Evolutionary conservation across 2,329 filamentous ascomycete genomes (phyloP).

Genomic region (Aplosporella prunicola): DNA sequence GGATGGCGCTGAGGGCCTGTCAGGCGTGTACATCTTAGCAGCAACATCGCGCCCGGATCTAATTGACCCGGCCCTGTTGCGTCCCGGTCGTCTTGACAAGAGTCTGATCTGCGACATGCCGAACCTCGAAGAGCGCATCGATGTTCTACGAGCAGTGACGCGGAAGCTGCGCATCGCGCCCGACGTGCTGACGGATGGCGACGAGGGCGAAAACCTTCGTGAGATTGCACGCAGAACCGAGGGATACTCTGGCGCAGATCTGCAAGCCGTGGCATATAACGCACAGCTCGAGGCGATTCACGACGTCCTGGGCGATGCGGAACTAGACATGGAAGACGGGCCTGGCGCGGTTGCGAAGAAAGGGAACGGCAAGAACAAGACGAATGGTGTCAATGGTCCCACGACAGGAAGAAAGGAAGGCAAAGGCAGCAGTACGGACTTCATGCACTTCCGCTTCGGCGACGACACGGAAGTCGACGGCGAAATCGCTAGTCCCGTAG

Average conservation of each 20-base stretch:
- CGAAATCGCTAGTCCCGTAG: constrained; percentile 33
- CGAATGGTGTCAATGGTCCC: constrained; percentile 12
- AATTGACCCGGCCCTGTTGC: constrained; percentile 85
- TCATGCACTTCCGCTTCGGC: constrained; percentile 70
- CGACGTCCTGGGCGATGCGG: constrained; percentile 61
- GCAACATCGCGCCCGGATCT: constrained; percentile 89
- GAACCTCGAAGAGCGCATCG: constrained; percentile 65
- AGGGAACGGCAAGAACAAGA: constrained; percentile 16
- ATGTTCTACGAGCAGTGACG: constrained; percentile 80
- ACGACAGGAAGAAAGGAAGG: too few species aligned
- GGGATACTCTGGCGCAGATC: constrained; percentile 86
- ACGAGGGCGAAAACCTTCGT: constrained; percentile 37
- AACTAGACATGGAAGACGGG: constrained; percentile 15
- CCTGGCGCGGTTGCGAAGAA: constrained; percentile 20
- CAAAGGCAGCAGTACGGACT: constrained; percentile 21
- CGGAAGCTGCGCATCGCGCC: constrained; percentile 66
- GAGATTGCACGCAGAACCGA: constrained; percentile 73
- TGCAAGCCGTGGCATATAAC: constrained; percentile 92
- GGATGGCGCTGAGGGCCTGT: constrained; percentile 93
- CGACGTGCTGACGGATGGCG: constrained; percentile 46
- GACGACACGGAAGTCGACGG: constrained; percentile 33
- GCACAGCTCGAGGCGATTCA: constrained; percentile 96
- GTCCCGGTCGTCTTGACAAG: constrained; percentile 89
- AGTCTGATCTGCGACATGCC: constrained; percentile 88
- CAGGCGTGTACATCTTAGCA: constrained; percentile 90